phyloP scores from a whole-genome alignment of 768 basidiomycete genomes.

The Phlegmacium glaucopus region DNA sequence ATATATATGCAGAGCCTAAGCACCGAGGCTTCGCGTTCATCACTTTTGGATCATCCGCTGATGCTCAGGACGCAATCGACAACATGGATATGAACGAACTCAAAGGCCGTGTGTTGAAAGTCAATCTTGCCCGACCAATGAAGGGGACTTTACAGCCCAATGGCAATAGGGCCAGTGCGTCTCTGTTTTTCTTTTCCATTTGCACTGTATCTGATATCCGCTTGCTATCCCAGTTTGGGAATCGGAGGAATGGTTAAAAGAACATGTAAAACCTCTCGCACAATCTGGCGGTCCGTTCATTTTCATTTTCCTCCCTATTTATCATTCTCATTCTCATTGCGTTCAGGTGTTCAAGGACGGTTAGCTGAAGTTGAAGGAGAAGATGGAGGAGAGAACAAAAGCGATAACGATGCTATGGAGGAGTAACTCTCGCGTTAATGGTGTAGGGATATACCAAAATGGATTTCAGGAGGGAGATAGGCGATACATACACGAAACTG shows the following conservation, averaged over 20 bases:
- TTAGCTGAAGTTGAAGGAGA: slow-evolving; percentile 31
- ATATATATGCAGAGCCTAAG: slow-evolving; percentile 50
- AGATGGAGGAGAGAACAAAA: slow-evolving; percentile 26
- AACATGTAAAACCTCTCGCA: slow-evolving; percentile 74
- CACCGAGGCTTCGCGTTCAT: slow-evolving; percentile 95
- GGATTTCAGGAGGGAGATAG: too few species aligned
- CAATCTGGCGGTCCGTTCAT: slow-evolving; percentile 62
- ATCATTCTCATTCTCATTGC: neutral
- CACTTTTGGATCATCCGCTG: slow-evolving; percentile 73
- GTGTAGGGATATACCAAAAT: too few species aligned
- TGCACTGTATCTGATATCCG: neutral
- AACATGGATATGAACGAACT: slow-evolving; percentile 98
- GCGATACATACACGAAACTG: too few species aligned
- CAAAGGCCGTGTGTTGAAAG: slow-evolving; percentile 71
- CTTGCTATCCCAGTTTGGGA: slow-evolving; percentile 75
- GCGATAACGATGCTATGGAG: slow-evolving; percentile 60
- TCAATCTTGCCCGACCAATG: slow-evolving; percentile 81
- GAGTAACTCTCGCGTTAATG: slow-evolving; percentile 36
- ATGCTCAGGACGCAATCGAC: slow-evolving; percentile 96
- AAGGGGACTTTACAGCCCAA: slow-evolving; percentile 64
- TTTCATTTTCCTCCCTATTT: slow-evolving; percentile 2
- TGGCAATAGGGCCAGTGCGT: slow-evolving; percentile 76
- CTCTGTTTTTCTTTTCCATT: neutral
- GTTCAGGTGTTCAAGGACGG: slow-evolving; percentile 53
- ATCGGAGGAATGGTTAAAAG: slow-evolving; percentile 88